Base-by-base conservation (phyloP, 139 green algal genomes). In the Haematococcus sp. region DNA sequence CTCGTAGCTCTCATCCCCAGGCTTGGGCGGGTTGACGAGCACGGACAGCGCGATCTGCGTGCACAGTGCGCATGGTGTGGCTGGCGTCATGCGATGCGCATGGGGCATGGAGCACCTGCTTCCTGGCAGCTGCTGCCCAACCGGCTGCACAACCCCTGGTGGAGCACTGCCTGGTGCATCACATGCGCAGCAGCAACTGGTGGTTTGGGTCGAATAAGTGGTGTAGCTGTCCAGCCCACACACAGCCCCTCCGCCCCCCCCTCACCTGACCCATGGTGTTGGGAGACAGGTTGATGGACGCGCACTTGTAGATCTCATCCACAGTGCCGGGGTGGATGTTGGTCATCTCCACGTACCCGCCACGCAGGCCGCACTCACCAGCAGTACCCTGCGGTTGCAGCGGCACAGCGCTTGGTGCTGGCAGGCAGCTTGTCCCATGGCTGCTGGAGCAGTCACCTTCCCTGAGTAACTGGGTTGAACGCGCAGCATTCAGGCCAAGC, bases 291-390 rank as follows among this genome's bases (percentile, higher is more conserved):
- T 90, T 93, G 84, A 97, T 90, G 28, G 87, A 94, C 5, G 81
- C 81, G 33, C 91, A 84, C 88, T 97, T 97, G 84, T 96, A 95
- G 2, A 96, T 40, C 81, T 95, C 81, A 44, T 93, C 92, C 1
- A 91, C 54, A 1, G 89, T 77, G 65, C 81, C 87, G 7, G 84
- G 86, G 81, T 95, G 87, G 70, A 96, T 90, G 83, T 96, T 96
- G 70, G 54, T 88, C 82, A 94, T 77, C 82, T 96, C 92, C 27
- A 96, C 83, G 83, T 95, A 97, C 15, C 92, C 89, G 46, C 90
- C 91, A 20, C 91, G 79, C 56, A 88, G 81, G 5, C 91, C 91
- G 73, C 91, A 96, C 84, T 96, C 91, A 11, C 91, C 91, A 17
- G 63, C 76, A n/a, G 77, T 85, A 35, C 90, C 91, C 76, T 82